Evolutionary conservation across 208 protist species (phyloP), one percentile per base, ranked within the genome.

Genomic region (Acanthamoeba healyi): DNA sequence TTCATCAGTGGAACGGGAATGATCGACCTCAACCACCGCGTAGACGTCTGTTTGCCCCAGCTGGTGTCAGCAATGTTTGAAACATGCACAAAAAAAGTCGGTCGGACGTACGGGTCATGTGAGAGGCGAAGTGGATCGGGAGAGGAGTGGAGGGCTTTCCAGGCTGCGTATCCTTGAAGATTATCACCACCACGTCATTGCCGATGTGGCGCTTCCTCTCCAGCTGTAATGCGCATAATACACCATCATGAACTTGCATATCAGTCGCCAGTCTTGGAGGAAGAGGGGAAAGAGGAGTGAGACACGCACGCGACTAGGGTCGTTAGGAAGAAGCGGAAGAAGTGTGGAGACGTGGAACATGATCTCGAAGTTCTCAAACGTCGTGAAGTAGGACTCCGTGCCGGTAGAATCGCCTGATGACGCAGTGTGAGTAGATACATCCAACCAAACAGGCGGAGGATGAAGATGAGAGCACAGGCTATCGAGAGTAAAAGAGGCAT

Each of bases 331-430:
- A 24, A 42, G 32, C 5, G 79, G 79, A 12, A 88, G 29, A 2
- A 88, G 40, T 14, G 79, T 88, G 1, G 79, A 88, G n/a, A 88
- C 79, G 49, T 88, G 79, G 79, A 42, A 88, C 79, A 88, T 88
- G 49, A 88, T 61, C 15, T 88, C 79, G 10, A 88, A 88, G 79
- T 63, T 63, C 5, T 88, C 79, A 42, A 88, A 88, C 12, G 42
- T 63, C 24, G 79, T 88, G 36, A 88, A 88, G 32, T 88, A 88
- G n/a, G 79, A 88, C 32, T 88, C 79, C 0, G 79, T 51, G 51
- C 79, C 79, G 2, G 79, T 88, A 14, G 79, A 32, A 61, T 88
- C 79, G 6, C 4, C 79, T 88, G 79, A 40, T 10, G 14, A 46
- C 14, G 22, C 9, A 0, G 34, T 38, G 5, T 12, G n/a, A 34